A percentile compares a stretch with the other conserved stretches of the same genome.
Conservation (phyloP, 768 basidiomycete genomes). For the Pleurotus djamor region DNA sequence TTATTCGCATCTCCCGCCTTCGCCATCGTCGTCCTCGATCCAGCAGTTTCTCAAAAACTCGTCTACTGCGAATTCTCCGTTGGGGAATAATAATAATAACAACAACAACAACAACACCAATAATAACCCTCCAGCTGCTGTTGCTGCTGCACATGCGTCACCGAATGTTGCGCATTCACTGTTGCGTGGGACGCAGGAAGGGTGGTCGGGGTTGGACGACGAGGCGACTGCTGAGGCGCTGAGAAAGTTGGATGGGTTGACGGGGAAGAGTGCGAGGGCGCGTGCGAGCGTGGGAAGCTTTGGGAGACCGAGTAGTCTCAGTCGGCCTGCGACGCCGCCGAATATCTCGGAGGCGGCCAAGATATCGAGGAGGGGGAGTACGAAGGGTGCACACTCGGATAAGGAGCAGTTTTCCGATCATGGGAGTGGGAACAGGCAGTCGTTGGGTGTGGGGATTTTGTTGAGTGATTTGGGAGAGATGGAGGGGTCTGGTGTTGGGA, state of each 20-base stretch:
- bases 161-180: conserved; percentile 82
- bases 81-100: conserved; percentile 23
- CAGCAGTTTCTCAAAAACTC: conserved; percentile 73
- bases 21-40: conserved; percentile 87
- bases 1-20: conserved; percentile 89
- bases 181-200: conserved; percentile 84
- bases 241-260: conserved; percentile 88
- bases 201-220: conserved; percentile 87
- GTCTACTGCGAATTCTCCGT: conserved; percentile 26
- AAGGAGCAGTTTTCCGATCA: conserved; percentile 43
- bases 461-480: conserved; percentile 34
- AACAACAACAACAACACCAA: too few relatives aligned
- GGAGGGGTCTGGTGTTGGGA: conserved; percentile 37
- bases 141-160: conserved; percentile 40
- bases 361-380: conserved; percentile 33
- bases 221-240: conserved; percentile 89
- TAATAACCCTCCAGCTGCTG: too few relatives aligned
- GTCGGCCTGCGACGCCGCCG: conserved; percentile 75
- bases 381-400: conserved; percentile 21
- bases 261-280: conserved; percentile 71
- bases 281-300: conserved; percentile 77
- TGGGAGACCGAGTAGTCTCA: conserved; percentile 60
- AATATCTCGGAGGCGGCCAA: conserved; percentile 49
- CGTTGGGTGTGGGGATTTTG: conserved; percentile 28
- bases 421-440: conserved; percentile 28